Base-by-base conservation (phyloP, 108 stramenopile species). In the Seminavis robusta region DNA sequence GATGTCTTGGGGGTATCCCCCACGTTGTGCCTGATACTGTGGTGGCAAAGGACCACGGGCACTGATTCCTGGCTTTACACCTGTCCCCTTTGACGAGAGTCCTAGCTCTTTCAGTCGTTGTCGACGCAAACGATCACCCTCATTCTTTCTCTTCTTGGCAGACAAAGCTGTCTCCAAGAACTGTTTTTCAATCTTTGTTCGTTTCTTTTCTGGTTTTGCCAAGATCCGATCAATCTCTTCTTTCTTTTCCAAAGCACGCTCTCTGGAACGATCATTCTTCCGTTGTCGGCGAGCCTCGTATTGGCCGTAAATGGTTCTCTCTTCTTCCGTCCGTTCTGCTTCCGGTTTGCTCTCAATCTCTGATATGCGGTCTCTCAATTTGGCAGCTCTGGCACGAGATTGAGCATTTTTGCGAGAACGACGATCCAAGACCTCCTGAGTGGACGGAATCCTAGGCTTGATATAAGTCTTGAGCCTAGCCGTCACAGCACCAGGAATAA, bases 81-180 rank as follows among this genome's bases (percentile, higher is more conserved):
- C 82, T 10, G 65, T 66, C 0, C 63, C 63, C 45, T 83, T 83
- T 8, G 65, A 42, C 17, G 73, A 63, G 13, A 79, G 34, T 25
- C 83, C 83, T 65, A 80, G 61, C 23, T 77, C 62, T 53, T 86
- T 90, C 46, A 86, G 44, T 46, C 77, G 59, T 33, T 83, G 80
- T 37, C 89, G 74, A 25, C 89, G 67, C 50, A 84, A 37, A 29
- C 89, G 71, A 71, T 90, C 89, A 11, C 85, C 85, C 60, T 86
- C 89, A 56, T 86, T 90, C 81, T 90, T 90, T 47, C 84, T 44
- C 31, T 76, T 77, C 65, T 83, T 90, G 19, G 80, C 84, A 19
- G 36, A 44, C 30, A 86, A 44, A 5, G 76, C 72, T 17, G 61
- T 64, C 20, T 73, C 68, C 61, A 84, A 54, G 43, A 73, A 71